Percentiles rank a stretch among this genome's conserved stretches.
Conservation (phyloP, 148 eudicot genomes). For the Cornus florida region DNA sequence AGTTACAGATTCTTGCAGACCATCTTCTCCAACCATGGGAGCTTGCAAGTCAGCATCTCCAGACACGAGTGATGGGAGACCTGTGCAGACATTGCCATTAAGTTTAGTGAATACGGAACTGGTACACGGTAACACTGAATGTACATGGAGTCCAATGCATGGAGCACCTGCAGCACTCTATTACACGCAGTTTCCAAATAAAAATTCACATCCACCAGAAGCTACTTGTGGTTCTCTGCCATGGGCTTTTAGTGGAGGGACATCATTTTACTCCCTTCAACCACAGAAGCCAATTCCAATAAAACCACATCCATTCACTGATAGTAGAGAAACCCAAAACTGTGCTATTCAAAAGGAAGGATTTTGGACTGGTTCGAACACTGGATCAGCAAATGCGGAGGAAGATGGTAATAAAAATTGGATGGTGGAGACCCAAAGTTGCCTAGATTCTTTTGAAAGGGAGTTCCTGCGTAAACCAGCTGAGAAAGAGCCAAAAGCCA, state of each 20-base stretch:
- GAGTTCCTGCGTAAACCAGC: slow-evolving; percentile 12
- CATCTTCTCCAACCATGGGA: slow-evolving; percentile 26
- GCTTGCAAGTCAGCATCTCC: slow-evolving; percentile 22
- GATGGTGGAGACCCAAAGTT: slow-evolving; percentile 35
- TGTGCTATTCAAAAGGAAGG: slow-evolving; percentile 40
- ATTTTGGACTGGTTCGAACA: slow-evolving; percentile 41
- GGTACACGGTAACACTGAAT: slow-evolving; percentile 3
- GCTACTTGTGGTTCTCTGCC: slow-evolving; percentile 19
- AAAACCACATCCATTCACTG: neutral
- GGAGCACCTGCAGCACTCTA: slow-evolving; percentile 14
- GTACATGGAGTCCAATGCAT: slow-evolving; percentile 11
- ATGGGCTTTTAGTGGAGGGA: slow-evolving; percentile 38
- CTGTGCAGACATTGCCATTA: slow-evolving; percentile 11
- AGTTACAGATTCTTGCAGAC: slow-evolving; percentile 35
- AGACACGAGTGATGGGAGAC: slow-evolving; percentile 25
- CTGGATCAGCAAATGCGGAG: slow-evolving; percentile 30
- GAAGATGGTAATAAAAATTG: slow-evolving; percentile 26
- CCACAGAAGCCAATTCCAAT: slow-evolving; percentile 21
- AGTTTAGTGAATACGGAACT: slow-evolving; percentile 5
- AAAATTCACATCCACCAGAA: slow-evolving; percentile 23
- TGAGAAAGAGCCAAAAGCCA: slow-evolving; percentile 18
- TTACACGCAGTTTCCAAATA: slow-evolving; percentile 18
- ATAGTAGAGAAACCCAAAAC: slow-evolving; percentile 20
- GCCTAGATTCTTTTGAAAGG: slow-evolving; percentile 15
- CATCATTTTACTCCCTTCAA: slow-evolving; percentile 23